Conservation (phyloP, 2,329 filamentous ascomycete genomes). For the Talaromyces albobiverticillius region DNA sequence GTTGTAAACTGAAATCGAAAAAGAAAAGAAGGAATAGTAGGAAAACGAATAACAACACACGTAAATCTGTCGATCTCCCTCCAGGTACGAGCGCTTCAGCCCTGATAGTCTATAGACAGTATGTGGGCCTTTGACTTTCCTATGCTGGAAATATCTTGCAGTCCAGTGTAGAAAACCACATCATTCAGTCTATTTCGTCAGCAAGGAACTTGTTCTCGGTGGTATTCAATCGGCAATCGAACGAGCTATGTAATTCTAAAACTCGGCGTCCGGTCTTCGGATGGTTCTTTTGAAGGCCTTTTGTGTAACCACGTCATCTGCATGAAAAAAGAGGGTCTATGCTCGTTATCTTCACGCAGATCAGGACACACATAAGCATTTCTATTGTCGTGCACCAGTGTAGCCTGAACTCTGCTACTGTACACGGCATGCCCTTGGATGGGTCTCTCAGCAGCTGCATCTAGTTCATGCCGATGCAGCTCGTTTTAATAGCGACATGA, state of each 20-base stretch:
- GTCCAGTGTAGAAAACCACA: not conserved
- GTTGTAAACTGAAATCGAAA: not conserved
- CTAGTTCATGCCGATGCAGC: not conserved
- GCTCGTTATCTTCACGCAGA: not conserved
- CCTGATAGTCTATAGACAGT: not conserved
- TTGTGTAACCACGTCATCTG: slow-evolving; percentile 11
- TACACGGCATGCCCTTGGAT: not conserved
- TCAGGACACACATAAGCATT: slow-evolving; percentile 2
- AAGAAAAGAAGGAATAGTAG: not conserved
- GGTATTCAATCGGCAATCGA: not conserved
- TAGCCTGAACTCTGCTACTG: not conserved
- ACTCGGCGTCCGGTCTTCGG: slow-evolving; percentile 1
- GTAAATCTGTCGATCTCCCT: not conserved
- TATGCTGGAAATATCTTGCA: too few relatives aligned
- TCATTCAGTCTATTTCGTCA: not conserved
- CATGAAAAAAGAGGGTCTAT: slow-evolving; percentile 7
- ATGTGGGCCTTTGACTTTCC: not conserved
- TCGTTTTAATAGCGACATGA: not conserved
- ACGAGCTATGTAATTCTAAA: not conserved
- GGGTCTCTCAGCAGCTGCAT: not conserved
- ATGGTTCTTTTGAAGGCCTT: not conserved
- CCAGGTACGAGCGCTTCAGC: not conserved
- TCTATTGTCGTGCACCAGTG: not conserved
- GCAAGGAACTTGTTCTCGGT: not conserved
- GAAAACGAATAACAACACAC: not conserved